Conservation (phyloP, 768 basidiomycete species). For the Erythrobasidium yunnanense region DNA sequence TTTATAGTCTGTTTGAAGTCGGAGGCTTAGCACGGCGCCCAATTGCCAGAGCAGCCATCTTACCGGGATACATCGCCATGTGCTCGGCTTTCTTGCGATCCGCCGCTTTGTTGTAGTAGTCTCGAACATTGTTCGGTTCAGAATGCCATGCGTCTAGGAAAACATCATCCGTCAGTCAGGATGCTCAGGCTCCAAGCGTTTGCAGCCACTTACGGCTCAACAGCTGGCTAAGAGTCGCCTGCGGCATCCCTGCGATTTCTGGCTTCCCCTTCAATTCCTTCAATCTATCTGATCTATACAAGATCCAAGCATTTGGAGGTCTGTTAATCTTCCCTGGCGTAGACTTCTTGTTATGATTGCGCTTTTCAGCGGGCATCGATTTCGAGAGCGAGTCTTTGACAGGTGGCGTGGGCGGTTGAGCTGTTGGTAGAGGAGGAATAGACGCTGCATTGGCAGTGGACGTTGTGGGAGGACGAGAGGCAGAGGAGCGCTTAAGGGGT, state of each 20-base stretch:
- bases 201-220: neutral
- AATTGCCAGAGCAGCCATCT: neutral
- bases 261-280: neutral
- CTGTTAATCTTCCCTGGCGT: neutral
- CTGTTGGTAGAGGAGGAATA: too few species aligned
- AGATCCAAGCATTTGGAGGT: neutral
- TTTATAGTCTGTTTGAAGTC: neutral
- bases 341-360: neutral
- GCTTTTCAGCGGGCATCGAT: too few species aligned
- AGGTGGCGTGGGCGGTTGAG: too few species aligned
- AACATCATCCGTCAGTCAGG: neutral
- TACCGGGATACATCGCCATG: neutral
- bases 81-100: neutral
- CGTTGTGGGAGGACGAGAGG: too few species aligned
- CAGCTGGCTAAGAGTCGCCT: neutral
- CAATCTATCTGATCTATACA: neutral
- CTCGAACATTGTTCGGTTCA: neutral
- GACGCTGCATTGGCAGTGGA: too few species aligned
- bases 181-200: neutral
- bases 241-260: neutral
- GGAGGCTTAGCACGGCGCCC: too few species aligned
- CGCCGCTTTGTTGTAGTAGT: neutral
- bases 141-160: neutral
- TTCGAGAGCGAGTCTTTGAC: too few species aligned
- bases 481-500: too few species aligned